Conservation (phyloP, 2,329 filamentous ascomycete genomes). For the Fusarium sp. region DNA sequence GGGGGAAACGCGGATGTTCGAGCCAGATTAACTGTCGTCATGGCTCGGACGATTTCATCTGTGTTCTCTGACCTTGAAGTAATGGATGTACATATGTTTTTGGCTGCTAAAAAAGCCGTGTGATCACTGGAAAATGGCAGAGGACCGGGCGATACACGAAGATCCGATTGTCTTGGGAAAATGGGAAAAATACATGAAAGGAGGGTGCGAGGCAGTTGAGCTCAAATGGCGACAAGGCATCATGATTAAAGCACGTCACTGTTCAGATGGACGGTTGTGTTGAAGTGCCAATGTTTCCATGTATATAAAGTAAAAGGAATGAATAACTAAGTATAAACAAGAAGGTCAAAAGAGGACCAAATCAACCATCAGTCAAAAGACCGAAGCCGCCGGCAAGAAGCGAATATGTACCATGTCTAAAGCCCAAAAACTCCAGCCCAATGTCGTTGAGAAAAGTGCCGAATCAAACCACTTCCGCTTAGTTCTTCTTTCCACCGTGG, state of each 20-base stretch:
- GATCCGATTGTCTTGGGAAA: too few species aligned
- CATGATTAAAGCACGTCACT: background rate
- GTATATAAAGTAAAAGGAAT: background rate
- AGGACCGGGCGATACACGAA: background rate
- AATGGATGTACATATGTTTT: background rate
- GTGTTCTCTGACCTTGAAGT: background rate
- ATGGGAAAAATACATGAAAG: too few species aligned
- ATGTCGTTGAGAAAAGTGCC: background rate
- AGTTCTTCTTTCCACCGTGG: conserved; percentile 1
- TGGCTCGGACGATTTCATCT: background rate
- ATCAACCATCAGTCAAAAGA: background rate
- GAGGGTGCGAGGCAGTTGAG: too few species aligned
- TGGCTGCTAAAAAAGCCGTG: too few species aligned
- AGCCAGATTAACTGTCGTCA: background rate
- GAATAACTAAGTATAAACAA: background rate
- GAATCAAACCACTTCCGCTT: background rate
- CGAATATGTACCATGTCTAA: background rate
- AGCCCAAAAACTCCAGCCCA: background rate
- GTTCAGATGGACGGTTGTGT: background rate
- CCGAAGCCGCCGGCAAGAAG: background rate
- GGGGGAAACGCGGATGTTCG: background rate
- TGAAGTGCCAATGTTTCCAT: background rate
- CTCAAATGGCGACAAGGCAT: background rate
- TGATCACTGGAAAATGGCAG: background rate
- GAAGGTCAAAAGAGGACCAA: background rate